phyloP scores from a whole-genome alignment of 306 rosid genomes.

The Quercus gilva region DNA sequence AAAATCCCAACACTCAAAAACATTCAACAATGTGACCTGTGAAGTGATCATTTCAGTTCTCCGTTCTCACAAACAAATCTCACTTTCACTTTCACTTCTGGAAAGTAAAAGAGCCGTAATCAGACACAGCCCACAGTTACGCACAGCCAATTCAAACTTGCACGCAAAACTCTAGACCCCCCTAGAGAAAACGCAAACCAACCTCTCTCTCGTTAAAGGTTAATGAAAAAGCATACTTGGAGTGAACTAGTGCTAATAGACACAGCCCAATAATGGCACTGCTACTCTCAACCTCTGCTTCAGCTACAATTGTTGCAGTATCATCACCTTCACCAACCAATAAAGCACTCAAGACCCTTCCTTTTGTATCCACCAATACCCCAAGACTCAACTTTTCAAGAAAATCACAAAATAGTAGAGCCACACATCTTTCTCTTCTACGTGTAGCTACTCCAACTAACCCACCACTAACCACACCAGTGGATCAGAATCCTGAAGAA shows the following conservation, averaged over 20 bases:
- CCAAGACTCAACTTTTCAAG: constrained; percentile 6
- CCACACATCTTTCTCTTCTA: constrained; percentile 26
- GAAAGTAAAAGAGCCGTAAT: too few species aligned
- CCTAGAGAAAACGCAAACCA: neutral
- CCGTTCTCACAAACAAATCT: too few species aligned
- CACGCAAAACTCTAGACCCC: constrained; percentile 39
- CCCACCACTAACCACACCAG: constrained; percentile 24
- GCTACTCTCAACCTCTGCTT: constrained; percentile 40
- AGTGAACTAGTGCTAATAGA: neutral
- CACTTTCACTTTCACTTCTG: too few species aligned
- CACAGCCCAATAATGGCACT: constrained; percentile 46
- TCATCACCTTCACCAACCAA: constrained; percentile 26
- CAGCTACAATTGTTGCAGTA: constrained; percentile 37
- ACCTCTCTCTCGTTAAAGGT: neutral
- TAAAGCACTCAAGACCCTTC: constrained; percentile 34
- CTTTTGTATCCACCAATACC: constrained; percentile 23
- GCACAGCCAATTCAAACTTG: constrained; percentile 37
- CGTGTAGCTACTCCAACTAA: constrained; percentile 75
- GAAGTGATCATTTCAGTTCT: too few species aligned
- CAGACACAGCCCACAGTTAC: neutral
- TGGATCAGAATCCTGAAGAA: constrained; percentile 33
- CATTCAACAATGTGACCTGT: too few species aligned
- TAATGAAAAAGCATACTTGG: neutral
- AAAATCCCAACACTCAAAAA: too few species aligned
- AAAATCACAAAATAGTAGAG: constrained; percentile 15